A percentile compares a stretch with the other conserved stretches of the same genome.
Conservation (phyloP, 2,329 filamentous ascomycete species). For the Lithohypha guttulata region DNA sequence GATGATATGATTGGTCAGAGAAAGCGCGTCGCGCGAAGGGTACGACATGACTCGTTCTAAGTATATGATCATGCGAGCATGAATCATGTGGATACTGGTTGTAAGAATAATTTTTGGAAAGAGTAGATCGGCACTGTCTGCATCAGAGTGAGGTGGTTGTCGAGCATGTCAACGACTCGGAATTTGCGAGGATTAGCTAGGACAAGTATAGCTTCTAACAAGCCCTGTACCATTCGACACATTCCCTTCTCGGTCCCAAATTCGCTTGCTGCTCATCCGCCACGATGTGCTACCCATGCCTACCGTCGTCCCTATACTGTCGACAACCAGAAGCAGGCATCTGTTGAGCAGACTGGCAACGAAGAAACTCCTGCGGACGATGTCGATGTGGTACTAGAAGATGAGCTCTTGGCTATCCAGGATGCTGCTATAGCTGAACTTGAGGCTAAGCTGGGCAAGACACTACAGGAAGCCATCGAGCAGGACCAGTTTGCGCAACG, state of each 20-base stretch:
- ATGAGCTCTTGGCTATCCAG: constrained; percentile 10
- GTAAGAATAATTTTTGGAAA: too few relatives aligned
- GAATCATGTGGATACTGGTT: too few relatives aligned
- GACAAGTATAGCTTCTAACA: not conserved
- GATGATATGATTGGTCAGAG: too few relatives aligned
- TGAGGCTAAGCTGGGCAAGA: constrained; percentile 14
- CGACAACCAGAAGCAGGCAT: not conserved
- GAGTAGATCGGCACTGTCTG: too few relatives aligned
- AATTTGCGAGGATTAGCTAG: constrained; percentile 1
- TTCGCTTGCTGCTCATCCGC: not conserved
- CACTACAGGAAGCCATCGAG: constrained; percentile 16
- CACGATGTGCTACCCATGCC: not conserved
- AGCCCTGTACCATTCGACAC: not conserved
- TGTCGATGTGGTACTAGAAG: constrained; percentile 1
- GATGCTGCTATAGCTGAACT: constrained; percentile 13
- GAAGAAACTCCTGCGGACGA: not conserved
- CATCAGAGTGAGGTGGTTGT: too few relatives aligned
- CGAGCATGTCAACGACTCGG: constrained; percentile 4
- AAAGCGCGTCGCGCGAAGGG: too few relatives aligned
- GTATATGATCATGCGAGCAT: too few relatives aligned
- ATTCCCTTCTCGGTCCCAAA: not conserved
- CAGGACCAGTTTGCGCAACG: constrained; percentile 10
- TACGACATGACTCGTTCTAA: too few relatives aligned
- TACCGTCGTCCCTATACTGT: not conserved
- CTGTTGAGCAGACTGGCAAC: not conserved